Base-by-base conservation (phyloP, 2,329 filamentous ascomycete genomes). In the Clarireedia hainanense region DNA sequence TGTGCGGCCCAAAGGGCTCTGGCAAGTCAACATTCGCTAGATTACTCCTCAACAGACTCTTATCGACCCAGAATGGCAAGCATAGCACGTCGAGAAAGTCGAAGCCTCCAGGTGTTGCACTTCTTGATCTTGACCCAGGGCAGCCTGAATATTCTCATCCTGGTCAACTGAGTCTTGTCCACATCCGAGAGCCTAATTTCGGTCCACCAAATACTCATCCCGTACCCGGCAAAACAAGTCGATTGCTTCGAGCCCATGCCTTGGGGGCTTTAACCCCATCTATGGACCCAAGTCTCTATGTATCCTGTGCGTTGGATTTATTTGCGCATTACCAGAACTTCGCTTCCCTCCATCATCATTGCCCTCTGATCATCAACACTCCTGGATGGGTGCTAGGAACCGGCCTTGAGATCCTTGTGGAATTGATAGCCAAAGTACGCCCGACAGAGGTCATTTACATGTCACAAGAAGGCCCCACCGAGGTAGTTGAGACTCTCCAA, bases 1-100 rank as follows among this genome's bases (percentile, higher is more conserved):
- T 89, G 2, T 84, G 84, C 50, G 88, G 88, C 0, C 80, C 85
- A 0, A 88, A 89, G 60, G 83, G 80, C 0, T 82, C 86, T 2
- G 88, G 88, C 2, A 91, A 91, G 65, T 91, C 88, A 1, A 90
- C 86, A 0, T 88, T 91, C 67, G 79, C 80, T 12, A 81, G 80
- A 48, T 69, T 89, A 4, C 72, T 91, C 2, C 71, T 78, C 7
- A 91, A 91, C 64, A 78, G 81, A 10, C 71, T 89, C 7, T 69
- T 89, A 64, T 64, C 63, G 55, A 40, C n/a, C 24, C 27, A 36
- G 15, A 47, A 54, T 34, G 51, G 46, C 12, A 26, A 10, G 3
- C n/a, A 17, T 15, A 24, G 15, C 15, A 37, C 37, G 30, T 36
- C 23, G 7, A 34, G 39, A 9, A 47, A 47, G 34, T 57, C 7